Evolutionary conservation across 495 filamentous ascomycete genomes (phyloP).

Genomic region (Neurospora africana): DNA sequence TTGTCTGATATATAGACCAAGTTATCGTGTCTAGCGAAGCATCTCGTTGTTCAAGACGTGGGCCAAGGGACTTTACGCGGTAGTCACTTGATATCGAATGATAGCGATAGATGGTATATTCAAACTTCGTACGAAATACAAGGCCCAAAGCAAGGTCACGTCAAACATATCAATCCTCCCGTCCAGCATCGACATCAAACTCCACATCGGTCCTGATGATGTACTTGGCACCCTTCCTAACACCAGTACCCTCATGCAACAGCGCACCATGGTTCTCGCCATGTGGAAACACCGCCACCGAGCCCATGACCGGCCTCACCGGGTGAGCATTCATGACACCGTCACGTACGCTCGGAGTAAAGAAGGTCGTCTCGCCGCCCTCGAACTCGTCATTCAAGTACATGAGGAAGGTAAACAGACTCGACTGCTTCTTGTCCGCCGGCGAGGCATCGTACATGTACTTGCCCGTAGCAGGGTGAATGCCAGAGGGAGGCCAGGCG

Average conservation of each 20-base stretch:
- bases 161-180: neutral
- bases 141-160: neutral
- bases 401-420: constrained; percentile 40
- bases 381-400: constrained; percentile 44
- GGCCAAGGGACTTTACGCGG: neutral
- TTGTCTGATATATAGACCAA: neutral
- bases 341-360: constrained; percentile 32
- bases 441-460: constrained; percentile 39
- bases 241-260: constrained; percentile 39
- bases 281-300: constrained; percentile 36
- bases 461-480: constrained; percentile 21
- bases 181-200: constrained; percentile 30
- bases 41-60: neutral
- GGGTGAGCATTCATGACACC: constrained; percentile 38
- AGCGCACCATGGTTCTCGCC: constrained; percentile 33
- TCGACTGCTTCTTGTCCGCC: constrained; percentile 32
- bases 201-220: constrained; percentile 39
- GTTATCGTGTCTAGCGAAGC: neutral
- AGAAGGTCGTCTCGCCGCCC: constrained; percentile 41
- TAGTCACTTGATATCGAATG: neutral
- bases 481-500: constrained; percentile 38
- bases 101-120: neutral
- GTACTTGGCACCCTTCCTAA: constrained; percentile 35
- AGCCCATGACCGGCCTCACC: constrained; percentile 37
- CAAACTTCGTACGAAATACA: neutral